These are phyloP conservation scores for Fragaria vesca DNA, from an alignment of 306 rosid species.

Conservation along the genomic window DNA sequence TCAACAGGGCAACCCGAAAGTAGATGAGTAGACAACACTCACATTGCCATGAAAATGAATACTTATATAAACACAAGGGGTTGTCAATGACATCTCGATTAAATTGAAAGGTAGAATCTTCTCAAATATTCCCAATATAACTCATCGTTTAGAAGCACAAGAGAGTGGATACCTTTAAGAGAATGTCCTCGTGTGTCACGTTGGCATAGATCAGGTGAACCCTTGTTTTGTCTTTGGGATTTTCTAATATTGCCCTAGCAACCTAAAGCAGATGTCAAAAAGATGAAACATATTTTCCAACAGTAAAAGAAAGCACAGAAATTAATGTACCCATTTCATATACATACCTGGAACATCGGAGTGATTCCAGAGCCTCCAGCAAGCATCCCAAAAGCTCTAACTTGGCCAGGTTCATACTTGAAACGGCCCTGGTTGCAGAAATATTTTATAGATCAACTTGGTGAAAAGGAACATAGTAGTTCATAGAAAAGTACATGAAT, in stretches of 20 bases:
- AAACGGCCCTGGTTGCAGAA: conserved; percentile 81
- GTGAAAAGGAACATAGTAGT: neutral
- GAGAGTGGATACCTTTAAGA: conserved; percentile 65
- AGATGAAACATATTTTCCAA: conserved; percentile 4
- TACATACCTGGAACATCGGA: conserved; percentile 92
- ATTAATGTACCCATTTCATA: neutral
- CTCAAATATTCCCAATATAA: neutral
- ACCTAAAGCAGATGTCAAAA: conserved; percentile 46
- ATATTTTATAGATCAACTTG: conserved; percentile 20
- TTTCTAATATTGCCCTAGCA: conserved; percentile 89
- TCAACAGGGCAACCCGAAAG: neutral
- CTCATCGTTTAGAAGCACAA: neutral
- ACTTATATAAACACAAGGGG: neutral
- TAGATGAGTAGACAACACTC: neutral
- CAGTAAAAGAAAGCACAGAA: neutral
- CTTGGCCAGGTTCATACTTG: conserved; percentile 81
- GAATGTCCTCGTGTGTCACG: conserved; percentile 81
- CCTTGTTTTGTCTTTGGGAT: conserved; percentile 79
- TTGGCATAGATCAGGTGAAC: conserved; percentile 98
- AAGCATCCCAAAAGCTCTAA: conserved; percentile 96
- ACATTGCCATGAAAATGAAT: neutral
- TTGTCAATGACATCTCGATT: neutral
- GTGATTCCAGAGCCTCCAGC: conserved; percentile 99
- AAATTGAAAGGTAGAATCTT: neutral
- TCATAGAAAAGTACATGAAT: neutral